Conservation (phyloP, 177 flowering plant species). For the Tripterygium wilfordii region DNA sequence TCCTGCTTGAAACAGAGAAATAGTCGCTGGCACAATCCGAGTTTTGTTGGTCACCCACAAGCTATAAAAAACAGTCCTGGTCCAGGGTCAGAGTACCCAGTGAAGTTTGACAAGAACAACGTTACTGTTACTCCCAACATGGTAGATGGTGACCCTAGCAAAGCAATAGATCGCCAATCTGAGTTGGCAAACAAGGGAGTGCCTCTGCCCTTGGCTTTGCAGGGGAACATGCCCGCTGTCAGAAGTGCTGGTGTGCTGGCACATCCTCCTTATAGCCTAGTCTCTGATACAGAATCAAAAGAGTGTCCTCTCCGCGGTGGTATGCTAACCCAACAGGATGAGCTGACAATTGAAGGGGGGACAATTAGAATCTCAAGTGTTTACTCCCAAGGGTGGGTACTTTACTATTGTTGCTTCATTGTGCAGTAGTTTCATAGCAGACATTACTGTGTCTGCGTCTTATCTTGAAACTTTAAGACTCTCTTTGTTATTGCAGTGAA, state of each 20-base stretch:
- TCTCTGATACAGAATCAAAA: slow-evolving; percentile 40
- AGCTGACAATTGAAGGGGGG: slow-evolving; percentile 71
- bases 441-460: too few species aligned
- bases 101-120: slow-evolving; percentile 56
- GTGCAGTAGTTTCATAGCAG: too few species aligned
- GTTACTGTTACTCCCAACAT: slow-evolving; percentile 31
- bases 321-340: slow-evolving; percentile 41
- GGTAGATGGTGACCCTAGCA: slow-evolving; percentile 39
- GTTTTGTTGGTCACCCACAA: slow-evolving; percentile 40
- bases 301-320: slow-evolving; percentile 31
- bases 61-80: slow-evolving; percentile 45
- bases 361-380: slow-evolving; percentile 72
- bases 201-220: slow-evolving; percentile 31
- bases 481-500: too few species aligned
- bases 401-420: too few species aligned
- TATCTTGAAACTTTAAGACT: too few species aligned
- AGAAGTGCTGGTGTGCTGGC: slow-evolving; percentile 29
- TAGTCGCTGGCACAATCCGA: slow-evolving; percentile 61
- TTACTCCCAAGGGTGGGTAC: slow-evolving; percentile 83
- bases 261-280: slow-evolving; percentile 37
- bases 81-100: slow-evolving; percentile 38
- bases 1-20: slow-evolving; percentile 50
- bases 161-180: slow-evolving; percentile 39
- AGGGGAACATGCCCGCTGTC: slow-evolving; percentile 20
- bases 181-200: slow-evolving; percentile 35